Conservation (phyloP, 2,329 filamentous ascomycete genomes). For the Clonostachys chloroleuca region DNA sequence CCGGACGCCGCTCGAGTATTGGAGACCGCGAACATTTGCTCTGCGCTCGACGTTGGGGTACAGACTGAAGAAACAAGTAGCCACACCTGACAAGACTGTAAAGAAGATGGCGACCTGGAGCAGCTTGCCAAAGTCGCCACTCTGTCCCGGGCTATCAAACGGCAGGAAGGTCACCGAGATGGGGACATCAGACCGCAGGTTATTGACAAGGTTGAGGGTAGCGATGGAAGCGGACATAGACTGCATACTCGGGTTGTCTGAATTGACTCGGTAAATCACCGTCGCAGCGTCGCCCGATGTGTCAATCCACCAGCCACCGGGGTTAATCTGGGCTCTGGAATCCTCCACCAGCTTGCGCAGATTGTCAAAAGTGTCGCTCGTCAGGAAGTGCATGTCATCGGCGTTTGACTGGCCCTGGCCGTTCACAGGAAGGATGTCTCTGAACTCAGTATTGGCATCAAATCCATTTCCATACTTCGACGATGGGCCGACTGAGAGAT, state of each 20-base stretch:
- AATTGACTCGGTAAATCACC: constrained; percentile 64
- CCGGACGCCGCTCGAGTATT: constrained; percentile 84
- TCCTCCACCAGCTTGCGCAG: constrained; percentile 61
- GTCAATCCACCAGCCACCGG: constrained; percentile 74
- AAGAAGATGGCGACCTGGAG: constrained; percentile 76
- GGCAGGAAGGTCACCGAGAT: constrained; percentile 49
- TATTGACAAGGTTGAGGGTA: constrained; percentile 55
- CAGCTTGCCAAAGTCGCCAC: neutral
- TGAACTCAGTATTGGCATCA: constrained; percentile 1
- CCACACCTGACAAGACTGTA: constrained; percentile 68
- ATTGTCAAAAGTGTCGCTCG: constrained; percentile 47
- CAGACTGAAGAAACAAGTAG: constrained; percentile 76
- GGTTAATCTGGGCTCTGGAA: constrained; percentile 62
- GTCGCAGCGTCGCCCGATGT: constrained; percentile 52
- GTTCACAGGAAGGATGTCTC: constrained; percentile 2
- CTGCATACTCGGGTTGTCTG: constrained; percentile 29
- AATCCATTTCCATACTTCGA: neutral
- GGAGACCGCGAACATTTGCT: constrained; percentile 69
- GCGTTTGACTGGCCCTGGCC: neutral
- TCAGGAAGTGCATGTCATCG: constrained; percentile 8
- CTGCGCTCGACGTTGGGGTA: constrained; percentile 77
- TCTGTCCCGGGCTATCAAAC: constrained; percentile 56
- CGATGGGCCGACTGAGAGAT: constrained; percentile 10
- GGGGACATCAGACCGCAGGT: constrained; percentile 41
- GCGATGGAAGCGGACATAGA: constrained; percentile 40